Evolutionary conservation across 768 basidiomycete genomes (phyloP), one percentile per base, ranked within the genome.

Genomic region (Suillus ampliporus): DNA sequence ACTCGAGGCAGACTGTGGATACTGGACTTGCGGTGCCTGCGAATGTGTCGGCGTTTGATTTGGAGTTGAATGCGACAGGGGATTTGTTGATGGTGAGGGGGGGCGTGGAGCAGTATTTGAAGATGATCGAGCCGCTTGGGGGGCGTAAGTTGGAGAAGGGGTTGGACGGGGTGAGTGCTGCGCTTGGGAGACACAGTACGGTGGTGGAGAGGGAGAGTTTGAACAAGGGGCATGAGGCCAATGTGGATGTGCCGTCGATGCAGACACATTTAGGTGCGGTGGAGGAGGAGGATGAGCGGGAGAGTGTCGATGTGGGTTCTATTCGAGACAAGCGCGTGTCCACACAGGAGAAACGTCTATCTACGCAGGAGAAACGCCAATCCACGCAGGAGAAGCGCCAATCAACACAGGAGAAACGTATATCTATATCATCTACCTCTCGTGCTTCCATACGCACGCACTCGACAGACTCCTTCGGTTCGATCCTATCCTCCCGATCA

Each of bases 21-120:
- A 76, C 80, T 21, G 76, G 76, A 8, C 72, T 77, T 13, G 73
- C 75, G 1, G 63, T 76, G 4, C 71, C 76, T 21, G 71, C 76
- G n/a, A 86, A 85, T 62, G 83, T 87, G 2, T 88, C 89, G 2
- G 87, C 88, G 8, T 90, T 92, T 70, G 89, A 92, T 69, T 73
- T 92, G 47, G 90, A 90, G 71, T 68, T 84, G 50, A 84, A 78
- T 58, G 83, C 80, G n/a, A 79, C 83, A 14, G 82, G 84, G 13
- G 89, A 94, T 72, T 68, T 90, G 46, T 75, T 91, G 38, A 80
- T 81, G 21, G 82, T 86, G 11, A 82, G 83, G 53, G 86, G 86
- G 17, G 90, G 86, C 1, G 84, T 89, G 37, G 88, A 91, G 68
- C 82, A 84, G 48, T 90, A 89, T 71, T 73, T 92, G 48, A 85